A percentile compares a stretch with the other conserved stretches of the same genome.
These are phyloP conservation scores for Pichia sp. DNA, from an alignment of 1,139 yeast genomes.

Conservation along the genomic window DNA sequence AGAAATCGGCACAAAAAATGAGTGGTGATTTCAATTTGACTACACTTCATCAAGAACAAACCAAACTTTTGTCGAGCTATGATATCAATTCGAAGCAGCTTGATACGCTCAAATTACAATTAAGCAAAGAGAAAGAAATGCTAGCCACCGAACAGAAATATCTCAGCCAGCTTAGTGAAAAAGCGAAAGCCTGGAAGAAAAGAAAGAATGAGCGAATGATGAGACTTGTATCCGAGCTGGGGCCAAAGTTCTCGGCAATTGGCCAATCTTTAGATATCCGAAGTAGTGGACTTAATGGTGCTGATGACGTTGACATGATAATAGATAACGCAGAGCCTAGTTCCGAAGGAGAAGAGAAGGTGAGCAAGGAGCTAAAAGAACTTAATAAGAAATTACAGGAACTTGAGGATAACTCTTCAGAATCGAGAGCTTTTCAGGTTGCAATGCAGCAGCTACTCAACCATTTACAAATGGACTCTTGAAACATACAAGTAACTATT, in stretches of 20 bases:
- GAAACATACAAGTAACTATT: no score
- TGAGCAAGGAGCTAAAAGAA: no score
- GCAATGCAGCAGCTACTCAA: no score
- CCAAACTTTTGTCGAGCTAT: conserved; percentile 18
- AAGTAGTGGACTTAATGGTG: conserved; percentile 6
- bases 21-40: conserved; percentile 16
- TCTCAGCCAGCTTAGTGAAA: conserved; percentile 14
- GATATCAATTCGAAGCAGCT: conserved; percentile 22
- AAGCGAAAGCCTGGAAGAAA: conserved; percentile 10
- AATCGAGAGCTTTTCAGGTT: no score
- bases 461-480: no score
- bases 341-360: no score
- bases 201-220: conserved; percentile 9
- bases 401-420: no score
- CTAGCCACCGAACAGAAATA: conserved; percentile 18
- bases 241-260: conserved; percentile 2
- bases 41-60: conserved; percentile 15
- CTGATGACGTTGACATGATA: conserved; percentile 10
- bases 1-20: conserved; percentile 10
- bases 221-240: conserved; percentile 5
- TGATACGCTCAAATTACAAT: conserved; percentile 18
- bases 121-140: conserved; percentile 16
- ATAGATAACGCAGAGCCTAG: no score
- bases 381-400: no score
- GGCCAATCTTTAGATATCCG: conserved; percentile 4